phyloP scores from a whole-genome alignment of 192 early-diverging fungal species.

The Coemansia sp. region DNA sequence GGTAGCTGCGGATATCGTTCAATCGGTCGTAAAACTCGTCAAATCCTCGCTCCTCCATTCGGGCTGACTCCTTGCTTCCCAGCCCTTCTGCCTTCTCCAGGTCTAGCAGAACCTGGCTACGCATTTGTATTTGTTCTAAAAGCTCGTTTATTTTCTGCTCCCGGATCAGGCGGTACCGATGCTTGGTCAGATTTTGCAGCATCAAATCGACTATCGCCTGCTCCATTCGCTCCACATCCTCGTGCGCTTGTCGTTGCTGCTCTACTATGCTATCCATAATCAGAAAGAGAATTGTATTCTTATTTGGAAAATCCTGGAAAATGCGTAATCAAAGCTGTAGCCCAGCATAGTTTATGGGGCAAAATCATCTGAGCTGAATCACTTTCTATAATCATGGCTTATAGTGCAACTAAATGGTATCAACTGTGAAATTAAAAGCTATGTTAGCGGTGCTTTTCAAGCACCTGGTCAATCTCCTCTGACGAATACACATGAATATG shows the following conservation, averaged over 20 bases:
- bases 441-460: slow-evolving; percentile 28
- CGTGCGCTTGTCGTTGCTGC: slow-evolving; percentile 71
- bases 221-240: slow-evolving; percentile 92
- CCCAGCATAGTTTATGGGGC: too few relatives aligned
- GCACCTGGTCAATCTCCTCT: slow-evolving; percentile 41
- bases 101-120: slow-evolving; percentile 60
- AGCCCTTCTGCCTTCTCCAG: slow-evolving; percentile 72
- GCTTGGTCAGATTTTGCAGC: slow-evolving; percentile 71
- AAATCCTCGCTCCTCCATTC: slow-evolving; percentile 72
- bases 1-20: slow-evolving; percentile 75
- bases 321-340: too few relatives aligned
- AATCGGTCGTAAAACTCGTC: slow-evolving; percentile 85
- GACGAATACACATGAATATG: slow-evolving; percentile 39
- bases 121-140: slow-evolving; percentile 67
- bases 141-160: slow-evolving; percentile 76
- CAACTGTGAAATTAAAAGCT: neutral
- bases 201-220: slow-evolving; percentile 81
- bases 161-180: slow-evolving; percentile 75
- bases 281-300: neutral
- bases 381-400: too few relatives aligned
- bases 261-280: slow-evolving; percentile 67
- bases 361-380: too few relatives aligned
- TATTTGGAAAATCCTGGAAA: neutral
- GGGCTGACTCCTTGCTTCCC: slow-evolving; percentile 66
- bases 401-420: too few relatives aligned